Evolutionary conservation across 768 basidiomycete genomes (phyloP).

Genomic region (Leccinum pellstonianum): DNA sequence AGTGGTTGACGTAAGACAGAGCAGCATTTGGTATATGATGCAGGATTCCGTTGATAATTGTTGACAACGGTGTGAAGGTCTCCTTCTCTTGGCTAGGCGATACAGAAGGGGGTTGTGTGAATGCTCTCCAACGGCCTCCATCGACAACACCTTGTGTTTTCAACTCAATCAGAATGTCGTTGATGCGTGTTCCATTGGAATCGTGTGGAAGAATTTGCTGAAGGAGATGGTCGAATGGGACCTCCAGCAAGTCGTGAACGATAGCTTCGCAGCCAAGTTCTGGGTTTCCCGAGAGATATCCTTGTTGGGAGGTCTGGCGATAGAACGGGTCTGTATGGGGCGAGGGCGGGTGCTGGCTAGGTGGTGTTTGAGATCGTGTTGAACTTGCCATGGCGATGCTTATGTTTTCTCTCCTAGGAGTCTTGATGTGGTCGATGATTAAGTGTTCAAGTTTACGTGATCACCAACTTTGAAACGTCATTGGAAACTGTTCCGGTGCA

Average conservation of each 20-base stretch:
- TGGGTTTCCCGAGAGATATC: rapidly evolving
- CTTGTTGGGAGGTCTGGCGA: not conserved
- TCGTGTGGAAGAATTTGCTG: not conserved
- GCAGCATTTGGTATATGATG: not conserved
- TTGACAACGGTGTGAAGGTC: rapidly evolving
- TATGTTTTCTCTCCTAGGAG: too few species aligned
- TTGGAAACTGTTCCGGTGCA: not conserved
- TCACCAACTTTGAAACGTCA: not conserved
- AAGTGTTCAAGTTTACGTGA: too few species aligned
- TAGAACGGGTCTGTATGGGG: not conserved
- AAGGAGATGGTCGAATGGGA: not conserved
- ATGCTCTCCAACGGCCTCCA: not conserved
- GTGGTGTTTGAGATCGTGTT: too few species aligned
- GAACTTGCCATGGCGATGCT: too few species aligned
- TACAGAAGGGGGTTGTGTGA: not conserved
- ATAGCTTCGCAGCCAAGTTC: not conserved
- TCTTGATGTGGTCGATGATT: too few species aligned
- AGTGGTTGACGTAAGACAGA: not conserved
- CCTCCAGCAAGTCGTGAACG: not conserved
- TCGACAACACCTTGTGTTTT: not conserved
- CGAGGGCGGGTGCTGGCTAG: too few species aligned
- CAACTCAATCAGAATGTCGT: not conserved
- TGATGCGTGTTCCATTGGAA: not conserved
- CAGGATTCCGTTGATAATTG: not conserved
- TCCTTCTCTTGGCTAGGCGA: not conserved